Evolutionary conservation across 306 rosid species (phyloP), one percentile per base, ranked within the genome.

Genomic region (Mucuna pruriens): DNA sequence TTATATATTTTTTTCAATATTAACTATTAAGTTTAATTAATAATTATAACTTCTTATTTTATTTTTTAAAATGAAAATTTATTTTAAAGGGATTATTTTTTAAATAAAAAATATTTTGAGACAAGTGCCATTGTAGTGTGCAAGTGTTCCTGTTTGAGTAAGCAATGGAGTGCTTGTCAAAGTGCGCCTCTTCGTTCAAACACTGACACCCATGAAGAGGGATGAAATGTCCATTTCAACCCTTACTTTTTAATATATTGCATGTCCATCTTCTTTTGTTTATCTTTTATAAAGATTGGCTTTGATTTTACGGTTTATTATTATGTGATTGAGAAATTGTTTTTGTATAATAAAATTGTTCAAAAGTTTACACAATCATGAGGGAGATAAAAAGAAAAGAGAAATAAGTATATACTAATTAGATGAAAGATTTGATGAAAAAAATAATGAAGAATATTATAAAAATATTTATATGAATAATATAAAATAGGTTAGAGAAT

Each of bases 261-360:
- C 71, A 76, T 45, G 16, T 2, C 2, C 33, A 26, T 60, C 17
- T 65, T 75, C 12, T 72, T 77, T 49, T 31, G 44, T 23, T 67
- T 33, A 6, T 54, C 12, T 48, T 38, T 63, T 45, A 60, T 45
- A 38, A 82, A 26, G 81, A 87, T 82, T 46, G 10, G 51, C 54
- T 71, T 82, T 75, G 77, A 85, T 76, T 79, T 84, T 34, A 17
- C 69, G 31, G 72, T 51, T 58, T 85, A 82, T 57, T 74, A 6
- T 19, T 68, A 60, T 38, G n/a, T 4, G 16, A 55, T 55, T 29
- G 39, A 13, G 4, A 29, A 5, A 13, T 26, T 13, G 0, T 61
- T 58, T 58, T 58, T 5, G 5, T 6, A 7, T 2, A 15, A 26
- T 29, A 31, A 29, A 29, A 29, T 11, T 23, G n/a, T 23, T 57